Evolutionary conservation across 2,329 filamentous ascomycete genomes (phyloP), one percentile per base, ranked within the genome.

Genomic region (Magnaporthales sp.): DNA sequence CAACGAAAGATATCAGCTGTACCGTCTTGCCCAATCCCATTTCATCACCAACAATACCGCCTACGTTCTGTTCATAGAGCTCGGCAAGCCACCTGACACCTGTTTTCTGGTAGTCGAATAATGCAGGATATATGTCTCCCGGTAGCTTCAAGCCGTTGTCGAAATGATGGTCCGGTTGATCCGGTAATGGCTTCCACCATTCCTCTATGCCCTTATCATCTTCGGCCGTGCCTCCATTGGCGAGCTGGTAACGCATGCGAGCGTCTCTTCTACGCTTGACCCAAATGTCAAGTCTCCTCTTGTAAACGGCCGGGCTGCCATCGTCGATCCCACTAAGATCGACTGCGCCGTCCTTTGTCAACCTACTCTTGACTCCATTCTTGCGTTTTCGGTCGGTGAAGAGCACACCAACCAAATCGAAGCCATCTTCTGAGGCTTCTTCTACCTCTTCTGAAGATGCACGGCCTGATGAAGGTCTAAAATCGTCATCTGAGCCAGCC

Each of bases 11-110:
- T 64, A 88, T 87, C 30, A 86, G 73, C 72, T 87, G 86, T 1
- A 88, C 84, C 3, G 95, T 99, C 79, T 99, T 99, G 4, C 95
- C 95, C n/a, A 99, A 80, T 0, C 96, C 95, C 95, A 99, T 99
- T 77, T 99, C 95, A 74, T 99, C 95, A 6, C 94, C 95, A 54
- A 99, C 86, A 66, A 99, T 98, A 2, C 95, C 95, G 27, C 95
- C 95, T 5, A 97, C 93, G 68, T 90, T 86, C 75, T 97, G 93
- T 67, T 89, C 87, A 75, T 96, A 94, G 2, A 99, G 81, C 76
- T 99, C 94, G 75, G 92, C 93, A 7, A 99, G 84, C 95, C 95
- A 99, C 74, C 97, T 91, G 3, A 99, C 93, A 3, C 94, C 93
- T 0, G 93, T 97, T 77, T 97, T 97, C 73, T 99, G 95, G 71